Evolutionary conservation across 805 yeast genomes (phyloP), one percentile per base, ranked within the genome.

Genomic region (Ogataea philodendri): DNA sequence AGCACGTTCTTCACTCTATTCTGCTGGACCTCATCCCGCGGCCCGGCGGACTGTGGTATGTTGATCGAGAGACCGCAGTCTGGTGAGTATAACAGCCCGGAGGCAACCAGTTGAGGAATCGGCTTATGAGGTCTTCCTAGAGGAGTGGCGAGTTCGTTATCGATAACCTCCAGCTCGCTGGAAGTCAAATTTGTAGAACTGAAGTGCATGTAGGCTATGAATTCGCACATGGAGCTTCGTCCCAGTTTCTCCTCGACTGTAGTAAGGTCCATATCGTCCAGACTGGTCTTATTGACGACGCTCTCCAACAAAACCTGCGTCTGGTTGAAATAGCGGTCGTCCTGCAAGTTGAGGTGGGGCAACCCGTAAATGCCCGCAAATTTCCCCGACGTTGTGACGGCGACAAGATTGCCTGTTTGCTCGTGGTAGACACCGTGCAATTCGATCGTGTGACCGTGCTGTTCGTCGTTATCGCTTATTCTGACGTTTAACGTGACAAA

Each of bases 31-130:
- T 81, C 89, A 32, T 64, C 59, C 42, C 78, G 74, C n/a, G 71
- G 61, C 1, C 96, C 96, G 9, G 39, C 36, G 3, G 65, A 58
- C 5, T 51, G 44, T 6, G 57, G 55, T 5, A 72, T 26, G 5
- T 60, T 55, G 4, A 85, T 42, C 2, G 72, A 54, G 3, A 81
- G 52, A 0, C 89, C 95, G 65, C 97, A 89, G 54, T 89, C 95
- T 0, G 97, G 97, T 0, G 96, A 86, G 52, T 84, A 88, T 13
- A 86, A 41, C 9, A 86, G 44, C 5, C 82, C 87, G 8, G 70
- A 60, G 2, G 70, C 56, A 7, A 89, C 50, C 20, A 89, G 45
- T 0, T 58, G 50, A 0, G 96, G 96, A 5, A 81, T 54, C 1
- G 52, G 41, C 11, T 72, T 69, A 10, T 79, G 70, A 2, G 96